Conservation (phyloP, 805 yeast species). For the Suhomyces kilbournensis region DNA sequence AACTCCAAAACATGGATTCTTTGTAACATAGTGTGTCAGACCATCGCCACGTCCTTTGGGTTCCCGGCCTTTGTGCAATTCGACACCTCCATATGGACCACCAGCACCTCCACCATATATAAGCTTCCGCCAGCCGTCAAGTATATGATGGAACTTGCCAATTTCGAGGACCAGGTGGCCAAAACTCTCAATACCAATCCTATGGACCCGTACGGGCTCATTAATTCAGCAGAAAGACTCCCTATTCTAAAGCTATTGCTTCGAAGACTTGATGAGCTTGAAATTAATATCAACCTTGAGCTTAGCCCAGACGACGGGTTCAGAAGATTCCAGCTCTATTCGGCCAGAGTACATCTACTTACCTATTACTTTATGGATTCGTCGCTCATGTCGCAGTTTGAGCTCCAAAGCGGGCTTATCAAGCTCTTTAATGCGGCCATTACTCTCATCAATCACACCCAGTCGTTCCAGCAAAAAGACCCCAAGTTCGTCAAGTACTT, state of each 20-base stretch:
- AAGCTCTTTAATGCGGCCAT: slow-evolving; percentile 78
- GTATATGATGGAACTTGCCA: slow-evolving; percentile 79
- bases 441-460: slow-evolving; percentile 64
- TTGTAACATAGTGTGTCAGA: slow-evolving; percentile 86
- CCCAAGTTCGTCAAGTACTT: slow-evolving; percentile 67
- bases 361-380: slow-evolving; percentile 80
- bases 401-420: slow-evolving; percentile 69
- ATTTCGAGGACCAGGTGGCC: slow-evolving; percentile 82
- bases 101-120: slow-evolving; percentile 38
- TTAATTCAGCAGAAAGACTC: slow-evolving; percentile 65
- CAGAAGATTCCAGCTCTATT: slow-evolving; percentile 63
- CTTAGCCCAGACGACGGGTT: slow-evolving; percentile 55
- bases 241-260: slow-evolving; percentile 71
- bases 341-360: slow-evolving; percentile 77
- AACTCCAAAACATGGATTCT: slow-evolving; percentile 91
- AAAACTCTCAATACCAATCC: slow-evolving; percentile 71
- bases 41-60: slow-evolving; percentile 89
- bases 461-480: slow-evolving; percentile 56
- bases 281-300: slow-evolving; percentile 46
- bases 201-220: slow-evolving; percentile 61
- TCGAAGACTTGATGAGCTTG: slow-evolving; percentile 74
- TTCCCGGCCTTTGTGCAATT: slow-evolving; percentile 90
- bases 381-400: slow-evolving; percentile 49
- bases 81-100: slow-evolving; percentile 62
- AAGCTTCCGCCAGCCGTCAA: slow-evolving; percentile 58